phyloP scores from a whole-genome alignment of 257 asterid genomes.

The Solanum rostratum region DNA sequence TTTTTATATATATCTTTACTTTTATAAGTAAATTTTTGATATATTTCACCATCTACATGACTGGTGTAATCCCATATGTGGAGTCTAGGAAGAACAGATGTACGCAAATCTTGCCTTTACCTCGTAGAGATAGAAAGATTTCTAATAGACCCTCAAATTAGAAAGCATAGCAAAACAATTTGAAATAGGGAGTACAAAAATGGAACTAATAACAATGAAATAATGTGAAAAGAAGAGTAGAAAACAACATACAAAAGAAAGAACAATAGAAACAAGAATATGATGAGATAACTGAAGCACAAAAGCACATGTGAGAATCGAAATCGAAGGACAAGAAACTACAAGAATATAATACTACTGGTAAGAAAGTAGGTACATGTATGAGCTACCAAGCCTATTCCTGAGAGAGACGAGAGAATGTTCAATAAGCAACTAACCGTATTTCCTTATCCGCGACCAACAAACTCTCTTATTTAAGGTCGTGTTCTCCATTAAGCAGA shows the following conservation, averaged over 20 bases:
- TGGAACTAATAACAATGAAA: neutral
- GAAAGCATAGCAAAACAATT: neutral
- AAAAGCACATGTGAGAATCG: neutral
- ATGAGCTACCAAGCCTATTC: neutral
- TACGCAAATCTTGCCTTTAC: neutral
- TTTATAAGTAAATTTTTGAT: neutral
- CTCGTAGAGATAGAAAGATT: too few species aligned
- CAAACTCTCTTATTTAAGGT: too few species aligned
- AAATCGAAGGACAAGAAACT: neutral
- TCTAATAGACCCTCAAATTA: neutral
- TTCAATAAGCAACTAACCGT: neutral
- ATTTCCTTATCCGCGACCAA: too few species aligned
- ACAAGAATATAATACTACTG: neutral
- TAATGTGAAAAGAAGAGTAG: neutral
- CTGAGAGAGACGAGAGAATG: neutral
- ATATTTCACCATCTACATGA: neutral
- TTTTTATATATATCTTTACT: slow-evolving; percentile 1
- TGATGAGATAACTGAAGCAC: neutral
- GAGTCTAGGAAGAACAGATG: neutral
- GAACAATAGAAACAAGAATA: neutral
- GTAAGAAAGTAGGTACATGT: neutral
- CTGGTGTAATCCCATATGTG: neutral
- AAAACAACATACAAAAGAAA: neutral
- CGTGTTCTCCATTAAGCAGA: too few species aligned
- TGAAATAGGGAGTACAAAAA: neutral